phyloP scores from a whole-genome alignment of 2,329 filamentous ascomycete species.

The Beauveria asiatica region DNA sequence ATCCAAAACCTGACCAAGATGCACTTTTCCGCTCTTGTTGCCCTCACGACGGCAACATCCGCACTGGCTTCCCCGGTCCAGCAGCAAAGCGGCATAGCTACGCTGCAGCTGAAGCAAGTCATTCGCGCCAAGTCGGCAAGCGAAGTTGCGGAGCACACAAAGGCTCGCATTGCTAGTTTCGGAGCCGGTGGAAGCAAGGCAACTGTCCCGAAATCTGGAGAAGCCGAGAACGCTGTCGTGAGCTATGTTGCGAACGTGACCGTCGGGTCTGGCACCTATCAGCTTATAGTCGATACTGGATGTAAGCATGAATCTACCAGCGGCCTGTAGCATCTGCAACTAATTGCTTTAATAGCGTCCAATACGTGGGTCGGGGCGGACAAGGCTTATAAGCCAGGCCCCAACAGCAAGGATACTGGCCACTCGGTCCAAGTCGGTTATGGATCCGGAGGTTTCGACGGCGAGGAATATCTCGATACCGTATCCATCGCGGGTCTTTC shows the following conservation, averaged over 20 bases:
- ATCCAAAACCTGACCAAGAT: too few species aligned
- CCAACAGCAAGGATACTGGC: neutral
- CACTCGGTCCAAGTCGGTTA: accelerated
- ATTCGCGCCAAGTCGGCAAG: neutral
- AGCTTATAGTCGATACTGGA: neutral
- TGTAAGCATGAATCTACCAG: neutral
- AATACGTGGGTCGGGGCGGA: neutral
- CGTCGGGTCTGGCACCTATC: neutral
- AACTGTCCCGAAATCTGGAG: accelerated
- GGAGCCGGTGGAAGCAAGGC: too few species aligned
- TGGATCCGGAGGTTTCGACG: neutral
- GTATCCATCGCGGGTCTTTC: neutral
- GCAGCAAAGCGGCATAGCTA: neutral
- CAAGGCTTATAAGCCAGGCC: neutral
- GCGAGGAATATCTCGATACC: neutral
- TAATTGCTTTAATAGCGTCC: neutral
- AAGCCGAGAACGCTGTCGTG: neutral
- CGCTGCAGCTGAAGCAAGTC: neutral
- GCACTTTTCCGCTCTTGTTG: too few species aligned
- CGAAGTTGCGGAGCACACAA: neutral
- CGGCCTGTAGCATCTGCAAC: neutral
- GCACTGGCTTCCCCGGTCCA: neutral
- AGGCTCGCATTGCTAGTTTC: neutral
- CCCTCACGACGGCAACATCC: neutral
- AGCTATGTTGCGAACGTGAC: neutral